Conservation (phyloP, 768 basidiomycete species). For the Tricholoma furcatifolium region DNA sequence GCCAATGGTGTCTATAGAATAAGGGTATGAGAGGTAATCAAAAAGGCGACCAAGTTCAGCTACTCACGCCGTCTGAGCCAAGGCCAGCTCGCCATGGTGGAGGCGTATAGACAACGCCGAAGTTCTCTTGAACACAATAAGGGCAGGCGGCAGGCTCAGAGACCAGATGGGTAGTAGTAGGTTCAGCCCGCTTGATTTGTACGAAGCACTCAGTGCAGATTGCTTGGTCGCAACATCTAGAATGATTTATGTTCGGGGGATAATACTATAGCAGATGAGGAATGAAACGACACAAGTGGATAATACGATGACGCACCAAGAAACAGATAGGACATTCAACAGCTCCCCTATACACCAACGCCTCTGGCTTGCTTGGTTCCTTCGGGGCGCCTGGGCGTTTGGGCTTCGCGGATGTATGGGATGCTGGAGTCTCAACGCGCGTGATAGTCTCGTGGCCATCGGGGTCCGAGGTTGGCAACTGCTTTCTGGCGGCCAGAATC, state of each 20-base stretch:
- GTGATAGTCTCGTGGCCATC: slow-evolving; percentile 46
- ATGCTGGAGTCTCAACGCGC: slow-evolving; percentile 42
- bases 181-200: slow-evolving; percentile 96
- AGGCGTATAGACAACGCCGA: slow-evolving; percentile 86
- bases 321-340: slow-evolving; percentile 98
- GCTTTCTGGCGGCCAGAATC: slow-evolving; percentile 79
- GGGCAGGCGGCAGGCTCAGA: slow-evolving; percentile 98
- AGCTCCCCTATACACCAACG: slow-evolving; percentile 78
- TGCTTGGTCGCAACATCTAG: slow-evolving; percentile 96
- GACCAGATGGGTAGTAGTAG: slow-evolving; percentile 91
- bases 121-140: slow-evolving; percentile 96
- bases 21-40: neutral
- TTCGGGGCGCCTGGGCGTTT: slow-evolving; percentile 61
- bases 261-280: slow-evolving; percentile 69
- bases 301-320: slow-evolving; percentile 57
- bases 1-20: slow-evolving; percentile 37
- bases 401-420: slow-evolving; percentile 33
- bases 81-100: slow-evolving; percentile 82
- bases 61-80: slow-evolving; percentile 68
- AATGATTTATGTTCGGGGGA: slow-evolving; percentile 94
- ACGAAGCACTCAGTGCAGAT: slow-evolving; percentile 99
- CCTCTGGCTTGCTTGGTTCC: slow-evolving; percentile 73
- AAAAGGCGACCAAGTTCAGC: slow-evolving; percentile 23
- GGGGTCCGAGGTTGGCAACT: slow-evolving; percentile 43
- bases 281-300: slow-evolving; percentile 27